Evolutionary conservation across 1,284 basidiomycete species (phyloP).

Genomic region (Ustilago sp.): DNA sequence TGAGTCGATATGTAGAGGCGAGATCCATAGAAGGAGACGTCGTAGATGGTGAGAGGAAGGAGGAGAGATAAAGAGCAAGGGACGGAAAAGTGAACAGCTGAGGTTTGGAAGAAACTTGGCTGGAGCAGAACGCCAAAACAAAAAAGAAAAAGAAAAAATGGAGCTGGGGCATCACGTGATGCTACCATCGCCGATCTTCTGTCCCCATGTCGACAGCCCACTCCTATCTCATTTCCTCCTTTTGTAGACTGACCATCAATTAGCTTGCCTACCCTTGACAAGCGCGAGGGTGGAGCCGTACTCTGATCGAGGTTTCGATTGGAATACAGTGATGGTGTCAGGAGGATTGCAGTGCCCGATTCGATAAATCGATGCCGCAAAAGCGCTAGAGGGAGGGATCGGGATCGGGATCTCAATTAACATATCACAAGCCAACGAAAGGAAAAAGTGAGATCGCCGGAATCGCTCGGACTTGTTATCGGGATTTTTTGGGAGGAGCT

Average conservation of each 20-base stretch:
- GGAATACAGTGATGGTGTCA: too few species aligned
- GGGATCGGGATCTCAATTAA: background rate
- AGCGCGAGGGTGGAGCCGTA: too few species aligned
- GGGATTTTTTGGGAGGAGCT: slow-evolving; percentile 4
- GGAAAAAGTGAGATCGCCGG: background rate
- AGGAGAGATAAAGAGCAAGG: background rate
- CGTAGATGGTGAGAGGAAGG: background rate
- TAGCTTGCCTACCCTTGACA: too few species aligned
- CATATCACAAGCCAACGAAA: background rate
- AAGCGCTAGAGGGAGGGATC: background rate
- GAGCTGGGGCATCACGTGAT: background rate
- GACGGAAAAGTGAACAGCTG: background rate
- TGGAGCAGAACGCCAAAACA: background rate
- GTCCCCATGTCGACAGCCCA: background rate
- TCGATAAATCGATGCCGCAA: background rate
- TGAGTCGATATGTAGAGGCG: background rate
- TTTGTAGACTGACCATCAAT: too few species aligned
- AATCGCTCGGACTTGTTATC: slow-evolving; percentile 10
- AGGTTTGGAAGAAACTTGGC: background rate
- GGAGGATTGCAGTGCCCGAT: background rate
- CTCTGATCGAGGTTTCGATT: too few species aligned
- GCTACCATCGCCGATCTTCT: background rate
- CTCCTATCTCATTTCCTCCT: background rate
- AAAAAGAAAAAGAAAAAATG: background rate
- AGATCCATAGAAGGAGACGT: background rate